These are phyloP conservation scores for Ophiostoma ulmi DNA, from an alignment of 2,329 filamentous ascomycete species.

Conservation along the genomic window DNA sequence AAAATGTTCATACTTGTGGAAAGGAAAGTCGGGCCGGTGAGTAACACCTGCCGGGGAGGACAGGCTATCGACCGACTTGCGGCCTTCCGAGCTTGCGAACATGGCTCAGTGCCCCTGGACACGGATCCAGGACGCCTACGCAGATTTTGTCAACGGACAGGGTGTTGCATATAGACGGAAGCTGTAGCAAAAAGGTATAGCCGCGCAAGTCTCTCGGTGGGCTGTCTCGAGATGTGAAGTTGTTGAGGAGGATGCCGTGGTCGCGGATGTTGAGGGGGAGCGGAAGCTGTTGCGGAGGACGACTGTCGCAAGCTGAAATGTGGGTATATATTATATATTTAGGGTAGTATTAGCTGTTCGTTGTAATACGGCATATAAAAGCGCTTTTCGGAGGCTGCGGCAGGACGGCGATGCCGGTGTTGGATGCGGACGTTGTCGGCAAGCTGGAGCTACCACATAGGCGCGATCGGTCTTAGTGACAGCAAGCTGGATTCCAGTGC, in stretches of 20 bases:
- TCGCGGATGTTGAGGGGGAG: background rate
- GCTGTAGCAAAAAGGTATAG: background rate
- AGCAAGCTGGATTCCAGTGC: constrained; percentile 8
- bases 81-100: constrained; percentile 54
- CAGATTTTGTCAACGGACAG: background rate
- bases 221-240: background rate
- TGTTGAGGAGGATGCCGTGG: background rate
- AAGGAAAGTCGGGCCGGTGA: constrained; percentile 52
- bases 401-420: constrained; percentile 18
- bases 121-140: constrained; percentile 17
- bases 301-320: background rate
- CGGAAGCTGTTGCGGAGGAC: background rate
- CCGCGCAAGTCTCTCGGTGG: background rate
- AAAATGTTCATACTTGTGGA: constrained; percentile 46
- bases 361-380: background rate
- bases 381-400: background rate
- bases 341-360: background rate
- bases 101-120: constrained; percentile 38
- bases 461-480: constrained; percentile 16
- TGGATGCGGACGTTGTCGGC: constrained; percentile 20
- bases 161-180: constrained; percentile 22
- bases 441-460: constrained; percentile 18
- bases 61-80: constrained; percentile 63
- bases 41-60: constrained; percentile 44
- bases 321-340: background rate